Conservation (phyloP, 2,329 filamentous ascomycete genomes). For the Aspergillus flavus region DNA sequence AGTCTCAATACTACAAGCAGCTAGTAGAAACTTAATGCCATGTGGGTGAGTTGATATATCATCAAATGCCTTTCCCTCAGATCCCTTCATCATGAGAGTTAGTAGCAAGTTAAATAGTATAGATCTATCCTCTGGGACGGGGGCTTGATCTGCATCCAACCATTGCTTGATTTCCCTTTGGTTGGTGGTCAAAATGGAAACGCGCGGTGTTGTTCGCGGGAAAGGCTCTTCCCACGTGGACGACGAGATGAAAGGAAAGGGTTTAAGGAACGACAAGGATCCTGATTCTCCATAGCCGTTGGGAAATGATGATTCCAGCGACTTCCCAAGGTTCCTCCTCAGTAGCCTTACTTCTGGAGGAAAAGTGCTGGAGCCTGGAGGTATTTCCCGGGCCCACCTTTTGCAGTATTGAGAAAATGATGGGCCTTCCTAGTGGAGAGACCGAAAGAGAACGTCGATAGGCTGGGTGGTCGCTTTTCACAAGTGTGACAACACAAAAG, state of each 20-base stretch:
- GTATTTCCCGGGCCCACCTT: background rate
- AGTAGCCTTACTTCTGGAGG: too few species aligned
- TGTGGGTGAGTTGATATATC: slow-evolving; percentile 15
- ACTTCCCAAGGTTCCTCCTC: too few species aligned
- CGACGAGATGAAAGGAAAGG: slow-evolving; percentile 7
- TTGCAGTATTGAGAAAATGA: background rate
- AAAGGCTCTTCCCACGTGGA: slow-evolving; percentile 21
- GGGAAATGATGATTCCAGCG: background rate
- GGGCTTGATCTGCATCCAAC: slow-evolving; percentile 19
- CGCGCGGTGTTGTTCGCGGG: slow-evolving; percentile 11
- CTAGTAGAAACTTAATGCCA: slow-evolving; percentile 15
- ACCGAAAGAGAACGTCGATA: background rate
- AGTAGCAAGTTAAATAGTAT: too few species aligned
- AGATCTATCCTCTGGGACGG: background rate
- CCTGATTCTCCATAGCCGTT: slow-evolving; percentile 4
- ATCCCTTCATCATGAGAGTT: too few species aligned
- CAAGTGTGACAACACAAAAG: background rate
- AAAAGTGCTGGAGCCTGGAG: background rate
- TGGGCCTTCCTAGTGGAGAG: background rate
- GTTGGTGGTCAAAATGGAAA: background rate
- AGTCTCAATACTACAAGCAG: slow-evolving; percentile 10
- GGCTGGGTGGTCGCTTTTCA: background rate
- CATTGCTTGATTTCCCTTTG: slow-evolving; percentile 20
- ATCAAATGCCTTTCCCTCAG: background rate
- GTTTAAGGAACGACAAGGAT: background rate